Evolutionary conservation across 2,329 filamentous ascomycete species (phyloP).

Genomic region (Esteya vermicola): DNA sequence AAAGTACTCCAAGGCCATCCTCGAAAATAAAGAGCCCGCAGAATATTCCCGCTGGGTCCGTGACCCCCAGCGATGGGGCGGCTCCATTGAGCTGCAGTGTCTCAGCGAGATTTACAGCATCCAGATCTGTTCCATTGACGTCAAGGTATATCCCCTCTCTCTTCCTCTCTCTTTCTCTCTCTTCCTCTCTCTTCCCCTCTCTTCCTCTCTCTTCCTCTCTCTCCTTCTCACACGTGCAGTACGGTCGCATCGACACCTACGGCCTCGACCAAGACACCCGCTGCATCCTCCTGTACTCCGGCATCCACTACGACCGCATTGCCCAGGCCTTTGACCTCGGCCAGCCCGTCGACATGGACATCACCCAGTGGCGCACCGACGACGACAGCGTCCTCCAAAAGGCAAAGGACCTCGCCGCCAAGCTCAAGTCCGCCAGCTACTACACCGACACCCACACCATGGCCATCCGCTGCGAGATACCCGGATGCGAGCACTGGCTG

Average conservation of each 20-base stretch:
- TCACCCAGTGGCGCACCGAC: slow-evolving; percentile 38
- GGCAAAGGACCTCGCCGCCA: slow-evolving; percentile 48
- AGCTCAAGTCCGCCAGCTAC: slow-evolving; percentile 60
- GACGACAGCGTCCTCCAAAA: slow-evolving; percentile 56
- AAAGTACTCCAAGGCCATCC: slow-evolving; percentile 60
- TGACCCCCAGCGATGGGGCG: slow-evolving; percentile 73
- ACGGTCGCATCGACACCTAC: slow-evolving; percentile 49
- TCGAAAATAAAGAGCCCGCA: slow-evolving; percentile 52
- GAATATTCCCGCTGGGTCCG: slow-evolving; percentile 75
- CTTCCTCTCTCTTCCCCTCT: not conserved
- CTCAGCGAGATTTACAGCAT: slow-evolving; percentile 73
- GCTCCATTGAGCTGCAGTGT: slow-evolving; percentile 78
- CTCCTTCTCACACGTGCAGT: no score
- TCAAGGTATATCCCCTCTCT: slow-evolving; percentile 31
- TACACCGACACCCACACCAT: slow-evolving; percentile 80
- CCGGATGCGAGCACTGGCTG: slow-evolving; percentile 44
- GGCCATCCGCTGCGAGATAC: slow-evolving; percentile 57
- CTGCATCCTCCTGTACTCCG: slow-evolving; percentile 77
- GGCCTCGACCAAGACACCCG: slow-evolving; percentile 58
- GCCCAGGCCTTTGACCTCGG: slow-evolving; percentile 51
- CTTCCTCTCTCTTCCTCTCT: slow-evolving; percentile 13
- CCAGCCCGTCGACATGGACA: slow-evolving; percentile 59
- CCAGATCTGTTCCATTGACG: slow-evolving; percentile 75
- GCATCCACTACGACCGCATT: slow-evolving; percentile 87
- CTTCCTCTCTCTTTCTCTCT: no score